Base-by-base conservation (phyloP, 176 grass and related monocot genomes). In the Alloteropsis semialata region DNA sequence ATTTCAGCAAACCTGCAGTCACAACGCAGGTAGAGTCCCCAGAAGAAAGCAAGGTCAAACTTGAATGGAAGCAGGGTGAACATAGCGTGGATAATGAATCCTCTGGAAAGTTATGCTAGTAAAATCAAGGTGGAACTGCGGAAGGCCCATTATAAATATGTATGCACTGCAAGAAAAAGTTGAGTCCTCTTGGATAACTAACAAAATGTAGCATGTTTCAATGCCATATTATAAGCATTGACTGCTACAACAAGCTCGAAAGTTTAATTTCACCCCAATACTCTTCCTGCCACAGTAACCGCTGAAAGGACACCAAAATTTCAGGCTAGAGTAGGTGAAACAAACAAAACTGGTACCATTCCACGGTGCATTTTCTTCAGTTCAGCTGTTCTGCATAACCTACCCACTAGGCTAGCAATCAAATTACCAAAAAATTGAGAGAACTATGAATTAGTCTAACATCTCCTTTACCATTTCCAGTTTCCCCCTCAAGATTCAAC, bases 151-250 rank as follows among this genome's bases (percentile, higher is more conserved):
- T 3, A 12, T 29, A n/a, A 65, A 1, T 39, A 65, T 11, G 29
- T 45, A 45, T 43, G 10, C 24, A 73, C 45, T 36, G 54, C 0
- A 9, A 22, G n/a, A 48, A n/a, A n/a, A 73, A 39, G 19, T 0
- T 10, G 1, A 57, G 2, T 72, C 5, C 6, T 36, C 63, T 24
- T 46, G 6, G 66, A 43, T 38, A 65, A 72, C 66, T 24, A 57
- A 56, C 75, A 84, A 19, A 78, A 45, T 73, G 80, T 36, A 79
- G 45, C 44, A 44, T 83, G 56, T 62, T 12, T 22, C 39, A n/a
- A 28, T 53, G 33, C 7, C 28, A 53, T 13, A 65, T 30, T 54
- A 11, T 55, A 28, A 82, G 15, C 29, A 74, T 25, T 12, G 60
- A 22, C 25, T 13, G 39, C 4, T 12, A 63, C 43, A 76, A n/a